A percentile compares a stretch with the other conserved stretches of the same genome.
Evolutionary conservation across 1,284 basidiomycete genomes (phyloP).

Genomic region (Acaromyces ingoldii): DNA sequence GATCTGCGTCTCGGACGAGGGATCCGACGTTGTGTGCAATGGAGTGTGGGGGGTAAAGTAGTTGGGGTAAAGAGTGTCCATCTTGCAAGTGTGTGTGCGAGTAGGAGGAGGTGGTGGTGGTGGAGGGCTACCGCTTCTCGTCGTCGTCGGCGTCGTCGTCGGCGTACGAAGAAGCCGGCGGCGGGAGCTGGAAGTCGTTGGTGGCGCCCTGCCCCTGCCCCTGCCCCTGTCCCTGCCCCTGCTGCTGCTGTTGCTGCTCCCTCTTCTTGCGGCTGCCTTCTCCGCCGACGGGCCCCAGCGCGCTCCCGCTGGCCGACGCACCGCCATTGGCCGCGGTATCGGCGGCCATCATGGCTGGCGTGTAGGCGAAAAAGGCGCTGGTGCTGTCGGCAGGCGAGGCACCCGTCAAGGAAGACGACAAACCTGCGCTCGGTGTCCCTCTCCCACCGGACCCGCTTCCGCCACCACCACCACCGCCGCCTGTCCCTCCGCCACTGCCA

Average conservation of each 20-base stretch:
- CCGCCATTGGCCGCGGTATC: constrained; percentile 5
- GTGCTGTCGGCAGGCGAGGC: constrained; percentile 31
- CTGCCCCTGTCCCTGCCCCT: too few species aligned
- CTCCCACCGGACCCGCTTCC: constrained; percentile 6
- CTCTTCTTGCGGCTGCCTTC: constrained; percentile 28
- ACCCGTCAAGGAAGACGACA: constrained; percentile 2
- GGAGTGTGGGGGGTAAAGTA: too few species aligned
- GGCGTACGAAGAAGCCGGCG: constrained; percentile 4
- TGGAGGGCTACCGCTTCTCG: background rate
- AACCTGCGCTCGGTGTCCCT: constrained; percentile 6
- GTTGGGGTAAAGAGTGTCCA: too few species aligned
- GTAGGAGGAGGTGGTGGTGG: background rate
- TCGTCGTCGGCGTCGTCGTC: background rate
- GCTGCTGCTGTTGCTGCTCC: constrained; percentile 14
- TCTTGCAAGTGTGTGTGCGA: too few species aligned
- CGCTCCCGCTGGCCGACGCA: constrained; percentile 5
- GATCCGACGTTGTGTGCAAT: too few species aligned
- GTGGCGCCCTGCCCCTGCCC: constrained; percentile 11
- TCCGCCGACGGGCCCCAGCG: constrained; percentile 24
- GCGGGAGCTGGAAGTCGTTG: constrained; percentile 27
- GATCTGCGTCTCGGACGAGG: background rate
- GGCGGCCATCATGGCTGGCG: constrained; percentile 22
- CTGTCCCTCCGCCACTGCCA: too few species aligned
- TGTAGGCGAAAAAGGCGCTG: constrained; percentile 27
- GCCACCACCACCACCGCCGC: background rate